Evolutionary conservation across 805 yeast species (phyloP).

Genomic region (Priceomyces castillae): DNA sequence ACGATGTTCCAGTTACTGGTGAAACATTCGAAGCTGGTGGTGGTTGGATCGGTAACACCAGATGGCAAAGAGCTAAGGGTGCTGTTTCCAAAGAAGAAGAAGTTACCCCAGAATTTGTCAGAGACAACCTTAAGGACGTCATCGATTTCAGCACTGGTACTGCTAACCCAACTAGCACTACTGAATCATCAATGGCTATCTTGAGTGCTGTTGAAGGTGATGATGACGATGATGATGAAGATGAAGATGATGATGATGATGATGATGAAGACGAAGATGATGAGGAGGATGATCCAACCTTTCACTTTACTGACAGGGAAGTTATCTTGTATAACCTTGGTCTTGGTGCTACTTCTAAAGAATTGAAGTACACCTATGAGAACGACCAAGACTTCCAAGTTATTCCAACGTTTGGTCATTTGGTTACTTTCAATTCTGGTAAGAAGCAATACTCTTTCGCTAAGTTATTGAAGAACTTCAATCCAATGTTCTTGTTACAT

Average conservation of each 20-base stretch:
- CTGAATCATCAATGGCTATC: conserved; percentile 79
- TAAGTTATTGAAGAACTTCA: conserved; percentile 71
- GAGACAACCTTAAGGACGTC: conserved; percentile 64
- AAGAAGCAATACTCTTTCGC: conserved; percentile 56
- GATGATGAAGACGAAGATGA: conserved; percentile 31
- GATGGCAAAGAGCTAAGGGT: conserved; percentile 94
- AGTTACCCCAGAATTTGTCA: conserved; percentile 66
- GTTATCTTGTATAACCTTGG: conserved; percentile 85
- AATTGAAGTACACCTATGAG: conserved; percentile 79
- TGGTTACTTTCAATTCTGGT: conserved; percentile 72
- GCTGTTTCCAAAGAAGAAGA: conserved; percentile 56
- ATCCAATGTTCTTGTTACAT: conserved; percentile 85
- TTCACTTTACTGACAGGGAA: conserved; percentile 61
- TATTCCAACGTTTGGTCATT: conserved; percentile 85
- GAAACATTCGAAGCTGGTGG: conserved; percentile 90
- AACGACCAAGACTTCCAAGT: conserved; percentile 74
- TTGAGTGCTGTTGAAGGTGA: conserved; percentile 58
- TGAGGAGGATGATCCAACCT: conserved; percentile 47
- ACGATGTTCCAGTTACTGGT: conserved; percentile 69
- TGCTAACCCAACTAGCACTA: conserved; percentile 56
- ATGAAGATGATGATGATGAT: conserved; percentile 39
- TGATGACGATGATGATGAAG: conserved; percentile 46
- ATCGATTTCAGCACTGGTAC: conserved; percentile 59
- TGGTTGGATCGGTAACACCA: conserved; percentile 92
- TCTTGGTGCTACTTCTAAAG: conserved; percentile 77